phyloP scores from a whole-genome alignment of 805 yeast genomes.

The Saturnispora serradocipensis region DNA sequence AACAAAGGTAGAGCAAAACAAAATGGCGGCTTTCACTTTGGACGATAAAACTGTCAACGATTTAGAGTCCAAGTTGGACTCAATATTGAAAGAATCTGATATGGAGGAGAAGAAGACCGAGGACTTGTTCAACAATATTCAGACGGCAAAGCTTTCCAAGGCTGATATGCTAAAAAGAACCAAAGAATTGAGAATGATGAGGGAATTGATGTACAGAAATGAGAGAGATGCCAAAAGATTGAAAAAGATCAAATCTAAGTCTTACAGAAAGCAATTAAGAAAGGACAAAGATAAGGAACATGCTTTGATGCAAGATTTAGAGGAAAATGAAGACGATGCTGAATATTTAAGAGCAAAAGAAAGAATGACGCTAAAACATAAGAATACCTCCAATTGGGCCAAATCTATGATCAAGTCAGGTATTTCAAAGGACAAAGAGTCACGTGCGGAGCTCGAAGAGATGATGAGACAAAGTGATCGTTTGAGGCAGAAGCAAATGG shows the following conservation, averaged over 20 bases:
- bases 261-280: conserved; percentile 78
- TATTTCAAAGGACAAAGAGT: conserved; percentile 74
- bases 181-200: conserved; percentile 77
- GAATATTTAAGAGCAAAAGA: conserved; percentile 78
- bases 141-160: conserved; percentile 67
- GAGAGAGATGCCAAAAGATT: conserved; percentile 84
- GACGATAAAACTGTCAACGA: conserved; percentile 42
- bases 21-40: conserved; percentile 47
- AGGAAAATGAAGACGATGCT: conserved; percentile 46
- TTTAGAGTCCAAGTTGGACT: conserved; percentile 57
- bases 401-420: conserved; percentile 83
- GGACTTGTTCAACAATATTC: conserved; percentile 80
- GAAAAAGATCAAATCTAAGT: conserved; percentile 90
- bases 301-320: conserved; percentile 47
- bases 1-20: conserved; percentile 44
- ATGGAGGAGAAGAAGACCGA: conserved; percentile 65
- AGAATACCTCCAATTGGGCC: conserved; percentile 86
- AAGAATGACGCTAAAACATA: conserved; percentile 87
- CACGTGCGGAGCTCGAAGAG: conserved; percentile 86
- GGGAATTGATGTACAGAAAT: conserved; percentile 94
- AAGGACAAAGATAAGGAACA: conserved; percentile 67
- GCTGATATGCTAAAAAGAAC: conserved; percentile 74
- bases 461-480: conserved; percentile 85
- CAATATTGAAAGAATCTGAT: conserved; percentile 54
- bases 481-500: conserved; percentile 63